Conservation (phyloP, 352 stramenopile genomes). For the Globisporangium camurandrum region DNA sequence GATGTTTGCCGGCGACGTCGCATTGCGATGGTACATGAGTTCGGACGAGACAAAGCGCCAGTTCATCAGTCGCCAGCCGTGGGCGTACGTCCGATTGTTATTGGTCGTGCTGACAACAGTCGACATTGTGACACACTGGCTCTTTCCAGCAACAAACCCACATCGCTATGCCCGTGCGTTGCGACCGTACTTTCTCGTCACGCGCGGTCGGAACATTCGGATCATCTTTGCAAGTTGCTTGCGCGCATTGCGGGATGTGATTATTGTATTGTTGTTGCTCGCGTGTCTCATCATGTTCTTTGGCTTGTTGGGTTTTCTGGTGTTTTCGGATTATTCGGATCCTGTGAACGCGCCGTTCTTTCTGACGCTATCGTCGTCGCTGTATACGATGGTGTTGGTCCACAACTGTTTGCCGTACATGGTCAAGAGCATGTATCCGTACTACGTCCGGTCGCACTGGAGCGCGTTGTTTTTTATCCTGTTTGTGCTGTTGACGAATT, state of each 20-base stretch:
- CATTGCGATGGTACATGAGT: constrained; percentile 80
- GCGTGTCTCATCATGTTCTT: constrained; percentile 80
- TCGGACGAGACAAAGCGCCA: constrained; percentile 70
- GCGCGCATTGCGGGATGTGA: constrained; percentile 59
- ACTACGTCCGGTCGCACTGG: constrained; percentile 73
- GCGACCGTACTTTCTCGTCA: constrained; percentile 76
- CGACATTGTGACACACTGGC: constrained; percentile 41
- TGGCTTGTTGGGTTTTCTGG: constrained; percentile 59
- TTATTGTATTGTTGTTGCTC: constrained; percentile 59
- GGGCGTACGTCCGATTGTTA: constrained; percentile 57
- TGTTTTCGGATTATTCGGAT: constrained; percentile 68
- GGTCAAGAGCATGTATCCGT: constrained; percentile 78
- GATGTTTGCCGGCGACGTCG: constrained; percentile 55
- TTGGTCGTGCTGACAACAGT: constrained; percentile 44
- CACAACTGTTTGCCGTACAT: constrained; percentile 77
- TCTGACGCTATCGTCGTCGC: constrained; percentile 52
- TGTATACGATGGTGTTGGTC: constrained; percentile 82
- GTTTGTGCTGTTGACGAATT: constrained; percentile 72
- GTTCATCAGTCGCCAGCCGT: constrained; percentile 68
- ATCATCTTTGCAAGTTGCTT: constrained; percentile 82
- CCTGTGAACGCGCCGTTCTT: constrained; percentile 52
- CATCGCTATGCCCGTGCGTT: constrained; percentile 61
- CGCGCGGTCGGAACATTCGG: constrained; percentile 67
- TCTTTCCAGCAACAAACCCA: constrained; percentile 42
- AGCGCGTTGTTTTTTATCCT: constrained; percentile 74